Base-by-base conservation (phyloP, 176 grass and related monocot genomes). In the Metroxylon sagu region DNA sequence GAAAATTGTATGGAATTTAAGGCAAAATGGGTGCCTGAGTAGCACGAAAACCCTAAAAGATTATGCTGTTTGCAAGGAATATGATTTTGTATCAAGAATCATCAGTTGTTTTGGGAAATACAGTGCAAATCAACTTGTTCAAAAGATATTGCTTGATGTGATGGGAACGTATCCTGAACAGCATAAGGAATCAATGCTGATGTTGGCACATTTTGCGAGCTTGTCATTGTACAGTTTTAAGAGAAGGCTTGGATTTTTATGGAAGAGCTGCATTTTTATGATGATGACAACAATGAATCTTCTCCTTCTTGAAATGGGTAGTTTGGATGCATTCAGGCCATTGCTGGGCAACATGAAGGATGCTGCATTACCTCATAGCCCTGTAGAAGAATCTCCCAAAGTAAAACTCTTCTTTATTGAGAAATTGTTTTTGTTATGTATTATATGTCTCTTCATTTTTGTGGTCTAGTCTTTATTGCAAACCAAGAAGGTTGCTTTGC, bases 131-230 rank as follows among this genome's bases (percentile, higher is more conserved):
- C 62, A 54, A 56, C 52, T 79, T 16, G 5, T 73, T 59, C 77
- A 51, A 58, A 54, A 68, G 64, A 66, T 57, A 66, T 69, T 79
- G 26, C 19, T 62, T 50, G 39, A 50, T 75, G 19, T 21, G 23
- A 55, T 76, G 53, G 65, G 56, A 55, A 57, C 59, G 5, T 2
- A 18, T 70, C 50, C 51, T 49, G 39, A 48, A 16, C 55, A 27
- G 26, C 52, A 70, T 66, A 82, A 27, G 18, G 48, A 65, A 0
- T 43, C 67, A 26, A 14, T 65, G 21, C 7, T 62, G 63, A 73
- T 90, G 78, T 30, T 90, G 39, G 29, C 56, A 53, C 86, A 85
- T 82, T 82, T 85, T 79, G 75, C 75, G 58, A 89, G 43, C 29
- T 35, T 89, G 10, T 62, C 55, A 26, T 3, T 57, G 29, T 76